Conservation (phyloP, 495 filamentous ascomycete genomes). For the Penicillium paradoxum region DNA sequence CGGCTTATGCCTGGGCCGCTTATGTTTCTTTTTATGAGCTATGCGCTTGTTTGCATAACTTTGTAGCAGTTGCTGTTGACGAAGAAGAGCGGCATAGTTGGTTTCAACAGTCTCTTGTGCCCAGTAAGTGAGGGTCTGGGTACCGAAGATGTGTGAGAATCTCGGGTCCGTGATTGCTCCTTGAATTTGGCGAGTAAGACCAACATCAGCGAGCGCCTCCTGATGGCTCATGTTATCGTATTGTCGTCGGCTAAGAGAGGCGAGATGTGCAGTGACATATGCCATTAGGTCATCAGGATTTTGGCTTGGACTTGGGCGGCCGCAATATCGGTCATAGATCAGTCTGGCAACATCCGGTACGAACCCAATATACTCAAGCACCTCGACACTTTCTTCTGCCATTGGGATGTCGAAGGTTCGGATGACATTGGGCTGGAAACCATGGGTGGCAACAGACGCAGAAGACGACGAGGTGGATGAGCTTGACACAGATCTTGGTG, state of each 20-base stretch:
- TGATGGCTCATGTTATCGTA: not conserved
- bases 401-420: too few species aligned
- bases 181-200: slow-evolving; percentile 1
- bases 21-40: slow-evolving; percentile 1
- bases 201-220: not conserved
- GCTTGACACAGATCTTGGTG: not conserved
- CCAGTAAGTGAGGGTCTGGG: slow-evolving; percentile 1
- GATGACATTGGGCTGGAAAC: not conserved
- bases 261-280: not conserved
- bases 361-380: slow-evolving; percentile 3
- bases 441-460: not conserved
- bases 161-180: slow-evolving; percentile 2
- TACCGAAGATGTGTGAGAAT: slow-evolving; percentile 1
- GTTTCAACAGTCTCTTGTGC: not conserved
- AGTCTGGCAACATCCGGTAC: slow-evolving; percentile 1
- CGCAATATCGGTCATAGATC: slow-evolving; percentile 4
- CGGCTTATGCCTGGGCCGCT: not conserved
- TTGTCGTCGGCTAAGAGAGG: not conserved
- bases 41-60: slow-evolving; percentile 1
- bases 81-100: not conserved
- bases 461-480: not conserved
- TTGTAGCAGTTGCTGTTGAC: slow-evolving; percentile 2
- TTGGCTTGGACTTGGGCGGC: slow-evolving; percentile 1
- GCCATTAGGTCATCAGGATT: not conserved
- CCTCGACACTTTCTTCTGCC: slow-evolving; percentile 4